A percentile compares a stretch with the other conserved stretches of the same genome.
Conservation (phyloP, 1,284 basidiomycete species). For the Malassezia equina region DNA sequence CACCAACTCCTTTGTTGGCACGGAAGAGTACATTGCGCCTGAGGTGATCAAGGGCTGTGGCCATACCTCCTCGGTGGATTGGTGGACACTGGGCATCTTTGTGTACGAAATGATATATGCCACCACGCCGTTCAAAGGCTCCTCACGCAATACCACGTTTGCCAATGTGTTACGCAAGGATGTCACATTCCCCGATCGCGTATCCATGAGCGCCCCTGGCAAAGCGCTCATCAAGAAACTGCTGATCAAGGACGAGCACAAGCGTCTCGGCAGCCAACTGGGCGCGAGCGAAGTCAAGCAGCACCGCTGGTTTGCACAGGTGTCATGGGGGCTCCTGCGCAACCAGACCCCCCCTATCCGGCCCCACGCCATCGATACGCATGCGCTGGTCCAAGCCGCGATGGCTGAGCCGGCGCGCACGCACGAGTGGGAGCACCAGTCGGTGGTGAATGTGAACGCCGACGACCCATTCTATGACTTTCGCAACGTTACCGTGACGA, state of each 20-base stretch:
- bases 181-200: constrained; percentile 76
- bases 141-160: constrained; percentile 88
- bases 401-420: neutral
- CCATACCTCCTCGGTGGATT: constrained; percentile 96
- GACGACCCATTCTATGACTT: constrained; percentile 8
- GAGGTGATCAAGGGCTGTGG: constrained; percentile 97
- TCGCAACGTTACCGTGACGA: constrained; percentile 7
- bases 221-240: constrained; percentile 79
- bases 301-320: constrained; percentile 93
- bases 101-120: constrained; percentile 99
- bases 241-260: constrained; percentile 84
- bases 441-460: neutral
- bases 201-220: constrained; percentile 65
- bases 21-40: constrained; percentile 97
- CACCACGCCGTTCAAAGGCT: constrained; percentile 96
- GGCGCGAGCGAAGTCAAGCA: constrained; percentile 97
- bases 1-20: constrained; percentile 97
- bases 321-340: constrained; percentile 91
- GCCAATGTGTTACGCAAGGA: constrained; percentile 81
- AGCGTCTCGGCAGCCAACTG: constrained; percentile 75
- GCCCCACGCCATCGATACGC: constrained; percentile 53
- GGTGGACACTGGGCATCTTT: constrained; percentile 98
- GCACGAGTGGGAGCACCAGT: constrained; percentile 15
- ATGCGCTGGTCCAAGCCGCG: constrained; percentile 1
- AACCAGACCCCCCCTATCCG: constrained; percentile 88